Evolutionary conservation across 2,329 filamentous ascomycete species (phyloP), one percentile per base, ranked within the genome.

Genomic region (Parascedosporium putredinis): DNA sequence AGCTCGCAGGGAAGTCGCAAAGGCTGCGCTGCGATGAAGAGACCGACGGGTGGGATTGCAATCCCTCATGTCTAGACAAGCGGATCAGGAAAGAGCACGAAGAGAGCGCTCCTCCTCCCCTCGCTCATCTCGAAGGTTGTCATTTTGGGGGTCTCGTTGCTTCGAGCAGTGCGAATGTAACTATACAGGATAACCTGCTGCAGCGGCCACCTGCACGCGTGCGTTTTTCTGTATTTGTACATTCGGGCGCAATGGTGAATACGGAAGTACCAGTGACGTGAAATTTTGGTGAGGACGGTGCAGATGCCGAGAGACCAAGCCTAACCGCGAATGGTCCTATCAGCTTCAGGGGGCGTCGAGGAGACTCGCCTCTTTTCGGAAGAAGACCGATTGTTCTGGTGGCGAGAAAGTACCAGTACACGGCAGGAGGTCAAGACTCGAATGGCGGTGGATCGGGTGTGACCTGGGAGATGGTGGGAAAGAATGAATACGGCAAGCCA

Each of bases 221-320:
- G n/a, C 18, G 36, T 4, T 20, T 9, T 16, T 20, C 20, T 24
- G 20, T 27, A 31, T n/a, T n/a, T 25, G 22, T 23, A 48, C 20
- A 27, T 24, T 12, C 12, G 18, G 25, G 46, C 12, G 33, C 22
- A 42, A 20, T 20, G 16, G 23, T n/a, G n/a, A 24, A 20, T 42
- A 10, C 22, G 33, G 33, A 48, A 25, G 46, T 48, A 48, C 24
- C 33, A 27, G 33, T 38, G 20, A 48, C 46, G 24, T 25, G 23
- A n/a, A 38, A 9, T 16, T 25, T 31, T 47, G 31, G n/a, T 38
- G 34, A 24, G 45, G 31, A 8, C 23, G 20, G 5, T 48, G 46
- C 46, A 48, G 46, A 25, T 48, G 45, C 33, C 33, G 45, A 38
- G 29, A 23, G 23, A 48, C 24, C 18, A 42, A 20, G 38, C 38